Percentiles rank a stretch among this genome's conserved stretches.
These are phyloP conservation scores for Tuctoria greenei DNA, from an alignment of 176 grass and related monocot species.

Conservation along the genomic window DNA sequence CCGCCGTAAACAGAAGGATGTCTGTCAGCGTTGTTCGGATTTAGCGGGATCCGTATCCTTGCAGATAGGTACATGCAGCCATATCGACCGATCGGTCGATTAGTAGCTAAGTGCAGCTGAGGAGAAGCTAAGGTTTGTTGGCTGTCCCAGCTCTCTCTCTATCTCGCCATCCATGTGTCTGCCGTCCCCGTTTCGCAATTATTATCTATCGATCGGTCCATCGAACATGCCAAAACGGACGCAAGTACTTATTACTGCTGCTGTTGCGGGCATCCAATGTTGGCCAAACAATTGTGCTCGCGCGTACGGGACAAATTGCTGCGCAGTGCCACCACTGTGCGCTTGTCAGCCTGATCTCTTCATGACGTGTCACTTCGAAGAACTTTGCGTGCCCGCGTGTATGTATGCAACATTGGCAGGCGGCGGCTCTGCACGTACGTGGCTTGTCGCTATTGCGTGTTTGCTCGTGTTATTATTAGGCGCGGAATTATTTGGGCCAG, in stretches of 20 bases:
- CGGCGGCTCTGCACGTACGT: too few species aligned
- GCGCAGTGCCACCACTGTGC: neutral
- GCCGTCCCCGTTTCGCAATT: neutral
- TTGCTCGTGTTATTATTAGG: too few species aligned
- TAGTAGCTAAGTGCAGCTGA: too few species aligned
- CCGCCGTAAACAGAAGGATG: neutral
- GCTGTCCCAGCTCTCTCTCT: constrained; percentile 1
- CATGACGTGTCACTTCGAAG: too few species aligned
- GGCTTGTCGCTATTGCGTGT: too few species aligned
- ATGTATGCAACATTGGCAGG: too few species aligned
- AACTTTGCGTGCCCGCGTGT: too few species aligned
- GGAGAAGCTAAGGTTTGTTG: constrained; percentile 3
- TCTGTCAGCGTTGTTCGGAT: neutral
- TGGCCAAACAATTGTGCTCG: constrained; percentile 29
- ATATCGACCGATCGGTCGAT: neutral
- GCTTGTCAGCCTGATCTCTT: constrained; percentile 41
- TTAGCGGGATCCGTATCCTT: neutral
- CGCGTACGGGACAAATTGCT: constrained; percentile 27
- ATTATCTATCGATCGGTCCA: constrained; percentile 22
- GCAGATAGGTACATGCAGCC: too few species aligned
- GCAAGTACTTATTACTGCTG: neutral
- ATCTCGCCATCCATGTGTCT: constrained; percentile 6
- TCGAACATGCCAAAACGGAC: too few species aligned
- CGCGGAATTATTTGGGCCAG: too few species aligned
- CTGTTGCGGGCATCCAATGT: neutral